These are phyloP conservation scores for Aurifilum marmelostoma DNA, from an alignment of 2,329 filamentous ascomycete species.

Conservation along the genomic window DNA sequence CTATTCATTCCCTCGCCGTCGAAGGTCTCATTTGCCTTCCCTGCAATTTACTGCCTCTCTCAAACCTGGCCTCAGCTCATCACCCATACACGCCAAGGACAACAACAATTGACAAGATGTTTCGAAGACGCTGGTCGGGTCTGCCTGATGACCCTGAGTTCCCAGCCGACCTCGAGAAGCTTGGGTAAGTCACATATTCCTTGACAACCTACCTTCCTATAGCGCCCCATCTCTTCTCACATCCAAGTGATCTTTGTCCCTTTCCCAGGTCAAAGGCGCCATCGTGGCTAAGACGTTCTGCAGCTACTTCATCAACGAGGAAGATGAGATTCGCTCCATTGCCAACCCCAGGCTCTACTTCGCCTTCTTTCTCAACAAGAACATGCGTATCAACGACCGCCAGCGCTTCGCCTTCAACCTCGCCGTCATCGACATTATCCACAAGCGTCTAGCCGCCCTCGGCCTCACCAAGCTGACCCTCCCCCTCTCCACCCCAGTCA, in stretches of 20 bases:
- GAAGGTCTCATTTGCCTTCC: background rate
- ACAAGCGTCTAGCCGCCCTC: constrained; percentile 62
- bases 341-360: constrained; percentile 70
- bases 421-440: constrained; percentile 66
- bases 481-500: constrained; percentile 51
- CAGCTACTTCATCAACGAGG: constrained; percentile 78
- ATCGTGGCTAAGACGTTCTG: background rate
- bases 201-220: no score
- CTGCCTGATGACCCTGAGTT: constrained; percentile 74
- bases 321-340: constrained; percentile 75
- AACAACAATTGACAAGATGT: constrained; percentile 60
- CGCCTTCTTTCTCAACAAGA: constrained; percentile 73
- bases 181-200: constrained; percentile 63
- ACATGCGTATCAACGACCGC: constrained; percentile 75
- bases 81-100: no score
- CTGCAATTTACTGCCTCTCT: background rate
- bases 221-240: no score
- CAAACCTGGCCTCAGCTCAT: background rate
- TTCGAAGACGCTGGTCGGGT: constrained; percentile 68
- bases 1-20: background rate
- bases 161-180: constrained; percentile 64
- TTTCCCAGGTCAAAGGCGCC: background rate
- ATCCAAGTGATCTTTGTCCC: background rate
- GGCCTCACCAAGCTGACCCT: constrained; percentile 65
- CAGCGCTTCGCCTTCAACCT: constrained; percentile 77